Base-by-base conservation (phyloP, 148 eudicot species). In the Amaranthus cruentus region DNA sequence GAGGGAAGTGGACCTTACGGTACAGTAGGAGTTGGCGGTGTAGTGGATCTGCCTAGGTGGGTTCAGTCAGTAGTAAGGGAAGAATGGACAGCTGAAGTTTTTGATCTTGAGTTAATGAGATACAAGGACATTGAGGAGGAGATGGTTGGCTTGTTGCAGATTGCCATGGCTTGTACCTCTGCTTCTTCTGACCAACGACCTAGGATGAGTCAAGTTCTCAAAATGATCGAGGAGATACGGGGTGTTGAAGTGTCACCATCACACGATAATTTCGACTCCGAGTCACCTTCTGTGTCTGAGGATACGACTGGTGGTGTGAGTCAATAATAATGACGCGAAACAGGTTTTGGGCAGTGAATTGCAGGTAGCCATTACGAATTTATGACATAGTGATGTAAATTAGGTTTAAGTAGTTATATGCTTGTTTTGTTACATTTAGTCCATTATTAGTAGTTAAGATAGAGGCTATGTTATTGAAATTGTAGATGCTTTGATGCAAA, bases 31-130 rank as follows among this genome's bases (percentile, higher is more conserved):
- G 75, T 87, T 77, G 80, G 89, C 10, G 96, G 89, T 66, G 87
- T 86, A 50, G 84, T 91, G 50, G 97, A 94, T 73, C 78, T 94
- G 18, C 98, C 97, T 1, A 75, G 90, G 78, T 94, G 98, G 98
- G 98, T 94, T 18, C 96, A 89, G 75, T 88, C 96, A 5, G 97
- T 94, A 58, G 96, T 94, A 72, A 85, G 97, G 77, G 98, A 94
- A 75, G 98, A 94, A 75, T 94, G 98, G 98, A 94, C 98, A 4
- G 96, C 97, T 2, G 98, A 94, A 85, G 97, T 94, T 21, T 94
- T 94, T 5, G 98, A 94, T 78, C 75, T 91, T 69, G 98, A 94
- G 88, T 85, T 94, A 47, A 94, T 94, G 98, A 87, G 97, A 80
- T 91, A 95, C 75, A 91, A 84, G 82, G 93, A 91, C 71, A 95